phyloP scores from a whole-genome alignment of 768 basidiomycete species.

The Erythrobasidium yunnanense region DNA sequence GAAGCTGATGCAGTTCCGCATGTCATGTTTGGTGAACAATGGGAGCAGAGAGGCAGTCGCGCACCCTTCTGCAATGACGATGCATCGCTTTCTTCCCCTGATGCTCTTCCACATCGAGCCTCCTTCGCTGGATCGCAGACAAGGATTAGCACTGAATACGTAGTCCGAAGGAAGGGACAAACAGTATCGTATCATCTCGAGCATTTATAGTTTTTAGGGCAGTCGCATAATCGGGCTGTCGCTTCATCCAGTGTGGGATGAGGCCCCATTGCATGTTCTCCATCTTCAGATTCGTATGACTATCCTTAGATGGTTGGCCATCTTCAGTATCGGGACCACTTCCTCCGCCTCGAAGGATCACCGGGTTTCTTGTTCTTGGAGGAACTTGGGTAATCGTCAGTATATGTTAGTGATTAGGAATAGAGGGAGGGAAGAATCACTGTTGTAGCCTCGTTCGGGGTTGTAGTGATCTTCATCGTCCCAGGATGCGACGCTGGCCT shows the following conservation, averaged over 20 bases:
- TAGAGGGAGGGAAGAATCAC: too few relatives aligned
- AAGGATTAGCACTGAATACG: conserved; percentile 36
- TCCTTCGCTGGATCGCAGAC: conserved; percentile 46
- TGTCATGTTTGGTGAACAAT: background rate
- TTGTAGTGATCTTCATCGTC: conserved; percentile 24
- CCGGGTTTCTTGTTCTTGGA: conserved; percentile 4
- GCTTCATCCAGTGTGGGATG: conserved; percentile 70
- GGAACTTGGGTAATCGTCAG: too few relatives aligned
- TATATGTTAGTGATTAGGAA: too few relatives aligned
- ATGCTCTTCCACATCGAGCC: conserved; percentile 72
- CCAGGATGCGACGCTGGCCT: conserved; percentile 1
- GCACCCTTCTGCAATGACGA: conserved; percentile 69
- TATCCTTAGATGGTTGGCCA: background rate
- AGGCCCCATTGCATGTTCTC: conserved; percentile 58
- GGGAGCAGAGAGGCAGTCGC: conserved; percentile 25
- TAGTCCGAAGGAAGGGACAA: conserved; percentile 30
- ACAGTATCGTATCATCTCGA: conserved; percentile 63
- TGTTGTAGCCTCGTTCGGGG: conserved; percentile 8
- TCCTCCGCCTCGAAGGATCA: conserved; percentile 9
- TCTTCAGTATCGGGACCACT: background rate
- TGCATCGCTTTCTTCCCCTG: conserved; percentile 70
- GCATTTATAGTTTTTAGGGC: conserved; percentile 77
- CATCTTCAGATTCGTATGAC: background rate
- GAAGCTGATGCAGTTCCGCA: conserved; percentile 50
- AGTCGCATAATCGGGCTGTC: conserved; percentile 52